phyloP scores from a whole-genome alignment of 495 filamentous ascomycete species.

The Saxophila tyrrhenica region DNA sequence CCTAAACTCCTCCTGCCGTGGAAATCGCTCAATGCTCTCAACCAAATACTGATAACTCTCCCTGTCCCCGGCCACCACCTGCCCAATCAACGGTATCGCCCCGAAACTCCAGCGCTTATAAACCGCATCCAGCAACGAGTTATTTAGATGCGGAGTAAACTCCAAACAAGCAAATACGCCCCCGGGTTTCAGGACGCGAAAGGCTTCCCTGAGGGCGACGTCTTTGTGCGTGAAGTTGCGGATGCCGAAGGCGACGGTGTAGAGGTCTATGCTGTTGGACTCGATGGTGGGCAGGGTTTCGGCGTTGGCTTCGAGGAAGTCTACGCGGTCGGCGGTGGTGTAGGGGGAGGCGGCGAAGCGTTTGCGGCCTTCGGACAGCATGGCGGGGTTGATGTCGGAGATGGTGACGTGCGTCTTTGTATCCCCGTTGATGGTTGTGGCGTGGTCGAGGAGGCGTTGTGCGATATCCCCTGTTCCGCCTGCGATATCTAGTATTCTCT shows the following conservation, averaged over 20 bases:
- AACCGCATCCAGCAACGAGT: conserved; percentile 60
- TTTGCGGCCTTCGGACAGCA: conserved; percentile 79
- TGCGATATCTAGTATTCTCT: conserved; percentile 91
- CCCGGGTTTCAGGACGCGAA: conserved; percentile 81
- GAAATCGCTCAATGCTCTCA: conserved; percentile 93
- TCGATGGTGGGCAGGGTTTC: conserved; percentile 59
- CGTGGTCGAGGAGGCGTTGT: conserved; percentile 89
- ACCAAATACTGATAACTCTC: conserved; percentile 98
- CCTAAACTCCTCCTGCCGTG: conserved; percentile 68
- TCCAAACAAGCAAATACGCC: conserved; percentile 96
- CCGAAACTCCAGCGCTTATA: conserved; percentile 96
- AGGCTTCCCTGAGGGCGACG: conserved; percentile 65
- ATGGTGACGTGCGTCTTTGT: conserved; percentile 69
- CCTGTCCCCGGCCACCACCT: conserved; percentile 85
- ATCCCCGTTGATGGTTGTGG: conserved; percentile 71
- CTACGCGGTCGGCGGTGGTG: conserved; percentile 45
- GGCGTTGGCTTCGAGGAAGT: conserved; percentile 85
- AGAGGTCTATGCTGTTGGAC: conserved; percentile 63
- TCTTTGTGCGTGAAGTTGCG: conserved; percentile 89
- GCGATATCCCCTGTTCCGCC: conserved; percentile 97
- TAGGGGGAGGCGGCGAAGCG: conserved; percentile 52
- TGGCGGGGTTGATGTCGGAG: conserved; percentile 87
- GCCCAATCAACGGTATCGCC: conserved; percentile 88
- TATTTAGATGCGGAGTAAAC: conserved; percentile 71
- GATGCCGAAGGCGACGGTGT: conserved; percentile 96